Evolutionary conservation across 2,329 filamentous ascomycete species (phyloP), one percentile per base, ranked within the genome.

Genomic region (Ophiosphaerella narmari): DNA sequence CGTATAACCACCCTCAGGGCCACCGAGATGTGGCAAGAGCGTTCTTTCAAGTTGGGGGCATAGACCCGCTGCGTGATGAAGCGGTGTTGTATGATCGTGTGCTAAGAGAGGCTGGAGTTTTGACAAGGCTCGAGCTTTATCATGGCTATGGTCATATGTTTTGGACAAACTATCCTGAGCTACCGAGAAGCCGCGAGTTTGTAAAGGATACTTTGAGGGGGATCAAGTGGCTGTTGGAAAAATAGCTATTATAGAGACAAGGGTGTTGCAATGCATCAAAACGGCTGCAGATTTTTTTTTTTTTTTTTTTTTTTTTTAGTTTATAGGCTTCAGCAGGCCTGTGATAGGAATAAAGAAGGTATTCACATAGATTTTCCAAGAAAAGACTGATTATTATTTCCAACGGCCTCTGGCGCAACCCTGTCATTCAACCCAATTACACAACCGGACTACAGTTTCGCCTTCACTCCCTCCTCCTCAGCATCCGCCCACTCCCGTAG

Each of bases 21-120:
- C 77, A 79, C 47, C 66, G 66, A 26, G 72, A 71, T 0, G 66
- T 77, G 4, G 77, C 78, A 0, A 75, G 74, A 26, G 74, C 75
- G 0, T 77, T 75, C 50, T 79, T 81, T 56, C 75, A 79, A 55
- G 72, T 81, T 14, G 77, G 74, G 29, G 79, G 78, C 0, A 62
- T 75, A 53, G 80, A 81, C 62, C 78, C 78, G 0, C 56, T 78
- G 41, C 67, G 79, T 14, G 79, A 82, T 39, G 79, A 82, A 54
- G 77, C 74, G 2, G 65, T 81, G 31, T 58, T 82, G 5, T 77
- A 80, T 37, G 77, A 79, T 52, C 58, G 74, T 14, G 39, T 72
- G 8, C 46, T 79, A 52, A 64, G 73, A 39, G 67, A 72, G 34
- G 51, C 46, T 14, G 72, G 74, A 0, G 64, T 76, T 12, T 53